These are phyloP conservation scores for Panicum virgatum DNA, from an alignment of 202 grass and related monocot species.

Conservation along the genomic window DNA sequence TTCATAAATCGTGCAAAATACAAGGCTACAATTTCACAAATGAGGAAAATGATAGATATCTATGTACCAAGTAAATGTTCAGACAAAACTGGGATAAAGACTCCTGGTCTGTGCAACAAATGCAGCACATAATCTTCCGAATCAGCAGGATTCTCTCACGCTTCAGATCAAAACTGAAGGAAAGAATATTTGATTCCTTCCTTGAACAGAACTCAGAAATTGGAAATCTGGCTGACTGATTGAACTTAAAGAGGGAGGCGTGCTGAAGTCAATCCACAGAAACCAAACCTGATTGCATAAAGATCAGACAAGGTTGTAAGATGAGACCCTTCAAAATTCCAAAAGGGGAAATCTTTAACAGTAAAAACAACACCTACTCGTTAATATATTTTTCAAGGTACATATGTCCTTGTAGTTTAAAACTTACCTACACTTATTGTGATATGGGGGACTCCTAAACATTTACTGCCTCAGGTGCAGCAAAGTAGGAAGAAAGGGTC, in stretches of 20 bases:
- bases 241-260: conserved; percentile 24
- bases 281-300: conserved; percentile 38
- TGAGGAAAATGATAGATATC: conserved; percentile 2
- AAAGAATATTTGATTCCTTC: conserved; percentile 1
- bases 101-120: not conserved
- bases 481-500: conserved; percentile 13
- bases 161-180: conserved; percentile 29
- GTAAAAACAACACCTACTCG: not conserved
- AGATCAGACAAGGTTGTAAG: conserved; percentile 6
- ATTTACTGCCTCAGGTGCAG: conserved; percentile 11
- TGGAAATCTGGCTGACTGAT: not conserved
- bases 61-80: conserved; percentile 25
- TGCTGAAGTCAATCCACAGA: conserved; percentile 24
- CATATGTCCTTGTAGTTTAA: conserved; percentile 22
- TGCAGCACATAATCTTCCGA: not conserved
- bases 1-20: not conserved
- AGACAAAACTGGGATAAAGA: not conserved
- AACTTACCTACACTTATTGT: conserved; percentile 14
- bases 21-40: not conserved
- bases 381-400: not conserved
- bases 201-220: not conserved
- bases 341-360: conserved; percentile 1
- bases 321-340: not conserved
- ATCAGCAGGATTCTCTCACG: not conserved
- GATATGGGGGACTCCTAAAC: conserved; percentile 41